Evolutionary conservation across 2,329 filamentous ascomycete species (phyloP), one percentile per base, ranked within the genome.

Genomic region (Dactylonectria estremocensis): DNA sequence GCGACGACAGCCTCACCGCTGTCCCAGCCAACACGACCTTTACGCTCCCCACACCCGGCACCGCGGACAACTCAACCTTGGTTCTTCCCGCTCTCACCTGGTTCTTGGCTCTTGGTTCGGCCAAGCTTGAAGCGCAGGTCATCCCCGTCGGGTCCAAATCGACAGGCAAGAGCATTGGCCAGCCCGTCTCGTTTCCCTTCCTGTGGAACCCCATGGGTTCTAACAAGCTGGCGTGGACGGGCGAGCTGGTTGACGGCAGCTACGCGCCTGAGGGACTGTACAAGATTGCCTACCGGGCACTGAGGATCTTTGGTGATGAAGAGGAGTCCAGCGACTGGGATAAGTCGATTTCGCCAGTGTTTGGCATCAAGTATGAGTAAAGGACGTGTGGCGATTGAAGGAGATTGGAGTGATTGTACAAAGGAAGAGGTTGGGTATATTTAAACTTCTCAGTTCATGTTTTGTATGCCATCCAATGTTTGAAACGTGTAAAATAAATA

Each of bases 271-370:
- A 81, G 0, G 88, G 87, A 9, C 72, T 74, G 31, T 89, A 90
- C 77, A 85, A 83, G 76, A 79, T 89, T 54, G 79, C 79, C 1
- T 79, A 88, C 31, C 82, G 82, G 65, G 84, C 86, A 2, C 75
- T 89, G 69, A 82, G 82, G 63, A 82, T 89, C 66, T 87, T 86
- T 73, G 87, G 87, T 5, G 81, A 89, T 64, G 76, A 78, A 33
- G 75, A 78, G 11, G 79, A 83, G 62, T 66, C 78, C 2, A 77
- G 76, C 3, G 85, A 89, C 56, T 89, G 86, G 77, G 86, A 89
- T 31, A 72, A 78, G 1, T 73, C 76, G 24, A 80, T 84, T 71
- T 81, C 85, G 11, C 73, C 76, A 1, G 64, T 79, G 1, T 87
- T 89, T 65, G 72, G 75, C 18, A 83, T 89, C 53, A 74, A 75